Base-by-base conservation (phyloP, 2,329 filamentous ascomycete genomes). In the Pyricularia grisea region DNA sequence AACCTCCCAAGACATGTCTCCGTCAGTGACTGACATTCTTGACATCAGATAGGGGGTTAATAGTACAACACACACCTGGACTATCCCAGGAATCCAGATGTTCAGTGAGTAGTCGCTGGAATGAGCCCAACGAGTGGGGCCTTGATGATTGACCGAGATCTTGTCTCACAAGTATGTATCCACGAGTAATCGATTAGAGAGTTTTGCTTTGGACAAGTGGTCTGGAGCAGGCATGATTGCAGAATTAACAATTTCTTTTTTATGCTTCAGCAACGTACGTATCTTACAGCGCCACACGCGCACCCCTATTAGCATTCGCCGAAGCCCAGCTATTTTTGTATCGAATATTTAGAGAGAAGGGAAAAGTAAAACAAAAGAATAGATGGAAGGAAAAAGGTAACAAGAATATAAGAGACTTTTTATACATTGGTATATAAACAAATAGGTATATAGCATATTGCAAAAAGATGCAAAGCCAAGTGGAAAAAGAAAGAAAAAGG, bases 381-480 rank as follows among this genome's bases (percentile, higher is more conserved):
- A 12, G 12, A 64, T 14, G 5, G 11, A 64, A 30, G 6, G 23
- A 27, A 63, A 63, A 17, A 17, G 20, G 25, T 27, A 36, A 23
- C 14, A 10, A 64, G 60, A 64, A 30, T 64, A 64, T 4, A 25
- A n/a, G 17, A 30, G 17, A 30, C 25, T 36, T 66, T 66, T 66
- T 27, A 33, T 66, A 66, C 64, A 66, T 23, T 28, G 64, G 64
- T 66, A 66, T 23, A 66, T 66, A 33, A 33, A 33, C n/a, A 30
- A 66, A 30, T 31, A 66, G n/a, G 42, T 50, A 50, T 50, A 50
- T 50, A 50, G 42, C 42, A 50, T 50, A 50, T 50, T 50, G 42
- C 28, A 66, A 66, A 23, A 30, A 36, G 64, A 66, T 31, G 28
- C 33, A 33, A 66, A 31, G 30, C 23, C 28, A 64, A 64, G 11